Evolutionary conservation across 129 eudicot species (phyloP), one percentile per base, ranked within the genome.

Genomic region (Heracleum sosnowskyi): DNA sequence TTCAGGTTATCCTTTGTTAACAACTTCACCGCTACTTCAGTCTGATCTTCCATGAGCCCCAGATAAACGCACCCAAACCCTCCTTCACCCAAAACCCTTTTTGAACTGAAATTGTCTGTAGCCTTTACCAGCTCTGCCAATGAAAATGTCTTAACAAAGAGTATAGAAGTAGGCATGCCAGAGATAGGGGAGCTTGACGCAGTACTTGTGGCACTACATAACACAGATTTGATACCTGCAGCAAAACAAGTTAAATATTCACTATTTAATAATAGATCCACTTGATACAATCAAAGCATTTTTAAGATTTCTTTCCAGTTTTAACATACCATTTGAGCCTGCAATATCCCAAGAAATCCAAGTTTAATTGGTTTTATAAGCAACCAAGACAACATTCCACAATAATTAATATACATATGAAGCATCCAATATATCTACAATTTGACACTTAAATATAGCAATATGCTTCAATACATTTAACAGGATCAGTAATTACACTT

Each of bases 11-110:
- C 97, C 86, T 91, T 87, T 34, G 86, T 96, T 47, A 96, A 97
- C 79, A 92, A 85, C 78, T 96, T 96, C 24, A 92, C 97, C 10
- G 97, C 99, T 37, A 89, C 92, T 82, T 96, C 97, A 42, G 81
- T 76, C 77, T 91, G 90, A 81, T 96, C 93, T 85, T 85, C 93
- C 77, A 89, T 57, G 60, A 90, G 46, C 31, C 97, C 99, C 72
- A 85, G 93, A 85, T 92, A 96, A 49, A 96, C 99, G 35, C 97
- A 90, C 74, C 99, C 99, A 73, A 96, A 96, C 37, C 99, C 99
- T 80, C 99, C 99, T 90, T 92, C 99, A 29, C 99, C 99, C 81
- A 96, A 78, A 29, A 96, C 81, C 83, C 84, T 90, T 82, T 78
- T 92, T 28, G 87, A 81, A 77, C 93, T 89, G 62, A 96, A 96